phyloP scores from a whole-genome alignment of 495 filamentous ascomycete species.

The Penicillium pulvis region DNA sequence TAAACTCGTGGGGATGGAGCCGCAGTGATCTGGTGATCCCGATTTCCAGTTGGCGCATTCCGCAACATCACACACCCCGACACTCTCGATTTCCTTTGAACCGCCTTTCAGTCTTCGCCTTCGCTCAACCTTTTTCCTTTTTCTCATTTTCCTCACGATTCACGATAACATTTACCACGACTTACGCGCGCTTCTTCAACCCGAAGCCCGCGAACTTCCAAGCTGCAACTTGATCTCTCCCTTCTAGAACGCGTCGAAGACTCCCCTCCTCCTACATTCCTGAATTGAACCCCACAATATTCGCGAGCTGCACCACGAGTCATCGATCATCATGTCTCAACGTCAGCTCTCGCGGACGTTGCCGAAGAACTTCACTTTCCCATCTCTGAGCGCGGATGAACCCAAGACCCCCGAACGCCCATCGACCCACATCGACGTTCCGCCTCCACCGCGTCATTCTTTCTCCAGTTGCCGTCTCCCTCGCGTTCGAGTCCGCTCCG shows the following conservation, averaged over 20 bases:
- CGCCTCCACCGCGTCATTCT: conserved; percentile 54
- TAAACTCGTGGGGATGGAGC: conserved; percentile 26
- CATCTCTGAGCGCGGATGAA: conserved; percentile 51
- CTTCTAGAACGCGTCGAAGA: neutral
- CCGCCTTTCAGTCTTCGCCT: conserved; percentile 24
- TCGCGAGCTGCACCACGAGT: conserved; percentile 13
- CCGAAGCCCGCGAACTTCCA: conserved; percentile 15
- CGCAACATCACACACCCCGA: conserved; percentile 19
- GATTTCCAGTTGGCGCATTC: conserved; percentile 34
- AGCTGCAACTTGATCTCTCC: neutral
- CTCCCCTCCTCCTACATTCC: conserved; percentile 2
- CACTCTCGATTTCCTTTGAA: conserved; percentile 26
- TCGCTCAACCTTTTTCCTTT: conserved; percentile 39
- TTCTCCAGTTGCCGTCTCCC: conserved; percentile 50
- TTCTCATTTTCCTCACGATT: conserved; percentile 35
- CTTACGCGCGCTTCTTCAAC: conserved; percentile 24
- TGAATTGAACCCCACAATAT: conserved; percentile 12
- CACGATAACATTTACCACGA: conserved; percentile 35
- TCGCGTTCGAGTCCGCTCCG: conserved; percentile 47
- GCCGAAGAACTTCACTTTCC: conserved; percentile 65
- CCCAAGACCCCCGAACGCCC: conserved; percentile 62
- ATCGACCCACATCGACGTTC: conserved; percentile 41
- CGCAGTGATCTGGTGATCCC: conserved; percentile 34
- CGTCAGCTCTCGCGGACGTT: conserved; percentile 63
- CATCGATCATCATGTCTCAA: conserved; percentile 44